Percentiles rank a stretch among this genome's conserved stretches.
Conservation (phyloP, 1,284 basidiomycete genomes). For the Ganoderma resinaceum region DNA sequence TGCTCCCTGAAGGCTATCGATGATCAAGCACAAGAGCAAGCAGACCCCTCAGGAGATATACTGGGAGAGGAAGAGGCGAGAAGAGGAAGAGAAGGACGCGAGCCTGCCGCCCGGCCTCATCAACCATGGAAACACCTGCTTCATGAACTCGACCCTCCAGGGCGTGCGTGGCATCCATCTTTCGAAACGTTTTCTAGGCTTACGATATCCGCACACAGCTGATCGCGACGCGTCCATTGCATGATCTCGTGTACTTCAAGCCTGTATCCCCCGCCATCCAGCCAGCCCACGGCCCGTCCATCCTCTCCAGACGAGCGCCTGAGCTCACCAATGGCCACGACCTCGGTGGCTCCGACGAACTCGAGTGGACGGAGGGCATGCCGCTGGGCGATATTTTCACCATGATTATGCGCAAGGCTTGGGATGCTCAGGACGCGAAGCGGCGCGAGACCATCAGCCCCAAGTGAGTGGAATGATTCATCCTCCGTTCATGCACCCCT, state of each 20-base stretch:
- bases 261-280: conserved; percentile 51
- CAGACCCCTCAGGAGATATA: conserved; percentile 69
- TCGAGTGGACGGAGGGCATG: conserved; percentile 61
- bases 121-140: conserved; percentile 93
- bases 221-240: conserved; percentile 68
- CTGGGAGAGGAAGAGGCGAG: conserved; percentile 59
- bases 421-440: conserved; percentile 61
- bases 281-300: conserved; percentile 44
- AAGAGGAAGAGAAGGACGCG: conserved; percentile 65
- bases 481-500: background rate
- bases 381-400: conserved; percentile 72
- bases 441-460: conserved; percentile 63
- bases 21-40: conserved; percentile 63
- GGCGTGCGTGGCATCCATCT: conserved; percentile 45
- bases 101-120: conserved; percentile 77
- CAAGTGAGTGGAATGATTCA: conserved; percentile 52
- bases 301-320: conserved; percentile 61
- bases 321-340: conserved; percentile 71
- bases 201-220: conserved; percentile 47
- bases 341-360: conserved; percentile 56
- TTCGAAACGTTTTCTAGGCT: background rate
- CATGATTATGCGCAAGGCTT: conserved; percentile 61
- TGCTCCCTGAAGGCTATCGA: conserved; percentile 35
- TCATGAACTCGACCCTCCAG: conserved; percentile 91
- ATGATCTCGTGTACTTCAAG: conserved; percentile 65